Evolutionary conservation across 1,139 yeast genomes (phyloP).

Genomic region (Hemisphaericaspora lyxosophila): DNA sequence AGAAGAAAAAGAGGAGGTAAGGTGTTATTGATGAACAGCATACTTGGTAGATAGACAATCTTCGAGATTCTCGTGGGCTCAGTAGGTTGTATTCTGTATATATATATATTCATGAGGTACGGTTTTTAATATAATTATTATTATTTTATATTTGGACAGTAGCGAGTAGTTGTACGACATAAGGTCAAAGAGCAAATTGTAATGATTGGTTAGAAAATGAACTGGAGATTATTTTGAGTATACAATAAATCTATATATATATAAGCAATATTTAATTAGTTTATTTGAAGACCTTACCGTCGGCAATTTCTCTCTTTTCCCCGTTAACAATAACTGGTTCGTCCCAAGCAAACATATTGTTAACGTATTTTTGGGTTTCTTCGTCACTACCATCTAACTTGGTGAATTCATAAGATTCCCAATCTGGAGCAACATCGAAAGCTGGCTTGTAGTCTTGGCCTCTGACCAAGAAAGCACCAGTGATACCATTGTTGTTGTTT

Average conservation of each 20-base stretch:
- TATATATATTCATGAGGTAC: constrained; percentile 1
- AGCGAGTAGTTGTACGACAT: too few species aligned
- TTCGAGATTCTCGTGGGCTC: not conserved
- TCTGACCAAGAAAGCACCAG: constrained; percentile 91
- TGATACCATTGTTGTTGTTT: constrained; percentile 96
- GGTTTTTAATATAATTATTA: constrained; percentile 2
- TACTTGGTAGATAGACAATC: constrained; percentile 1
- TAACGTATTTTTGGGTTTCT: constrained; percentile 38
- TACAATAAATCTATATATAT: constrained; percentile 3
- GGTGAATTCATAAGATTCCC: constrained; percentile 65
- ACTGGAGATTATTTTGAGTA: too few species aligned
- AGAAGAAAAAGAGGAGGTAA: not conserved
- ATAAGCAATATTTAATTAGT: not conserved
- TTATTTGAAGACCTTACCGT: constrained; percentile 52
- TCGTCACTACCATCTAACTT: constrained; percentile 40
- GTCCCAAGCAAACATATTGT: constrained; percentile 54
- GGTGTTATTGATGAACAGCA: not conserved
- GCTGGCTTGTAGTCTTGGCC: constrained; percentile 92
- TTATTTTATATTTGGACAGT: not conserved
- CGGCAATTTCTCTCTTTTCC: constrained; percentile 45
- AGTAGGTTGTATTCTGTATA: not conserved
- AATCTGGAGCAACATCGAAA: constrained; percentile 97
- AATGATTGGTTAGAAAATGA: too few species aligned
- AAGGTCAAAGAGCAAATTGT: too few species aligned
- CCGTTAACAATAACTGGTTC: constrained; percentile 48